These are phyloP conservation scores for Yamagishiella unicocca DNA, from an alignment of 139 green algal genomes.

Conservation along the genomic window DNA sequence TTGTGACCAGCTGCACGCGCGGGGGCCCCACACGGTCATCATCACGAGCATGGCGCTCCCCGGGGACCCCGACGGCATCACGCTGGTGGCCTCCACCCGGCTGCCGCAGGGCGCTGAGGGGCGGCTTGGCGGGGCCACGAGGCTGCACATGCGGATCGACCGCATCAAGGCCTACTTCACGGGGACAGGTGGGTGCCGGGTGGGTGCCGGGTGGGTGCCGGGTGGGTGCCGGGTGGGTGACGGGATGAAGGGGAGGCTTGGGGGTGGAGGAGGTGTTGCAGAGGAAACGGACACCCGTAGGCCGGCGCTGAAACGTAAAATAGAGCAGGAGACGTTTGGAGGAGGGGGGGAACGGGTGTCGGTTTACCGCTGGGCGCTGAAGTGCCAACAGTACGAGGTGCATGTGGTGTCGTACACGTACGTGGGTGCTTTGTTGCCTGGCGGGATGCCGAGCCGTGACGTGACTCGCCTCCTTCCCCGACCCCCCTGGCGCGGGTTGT, in stretches of 20 bases:
- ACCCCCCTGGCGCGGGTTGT: too few species aligned
- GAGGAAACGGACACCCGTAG: too few species aligned
- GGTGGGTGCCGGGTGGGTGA: neutral
- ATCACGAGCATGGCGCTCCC: slow-evolving; percentile 54
- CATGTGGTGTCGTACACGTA: too few species aligned
- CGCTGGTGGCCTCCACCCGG: slow-evolving; percentile 77
- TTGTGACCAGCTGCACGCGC: slow-evolving; percentile 72
- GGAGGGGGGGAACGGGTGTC: too few species aligned
- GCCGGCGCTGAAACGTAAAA: too few species aligned
- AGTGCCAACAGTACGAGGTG: too few species aligned
- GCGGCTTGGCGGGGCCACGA: slow-evolving; percentile 74
- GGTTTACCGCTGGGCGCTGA: too few species aligned
- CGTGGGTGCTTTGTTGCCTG: too few species aligned
- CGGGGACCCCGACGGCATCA: slow-evolving; percentile 58
- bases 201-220: neutral
- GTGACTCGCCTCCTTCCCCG: too few species aligned
- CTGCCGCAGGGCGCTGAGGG: slow-evolving; percentile 58
- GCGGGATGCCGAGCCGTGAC: too few species aligned
- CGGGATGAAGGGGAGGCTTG: neutral
- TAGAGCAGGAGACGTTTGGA: too few species aligned
- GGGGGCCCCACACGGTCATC: slow-evolving; percentile 84
- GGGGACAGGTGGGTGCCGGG: slow-evolving; percentile 73
- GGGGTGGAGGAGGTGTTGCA: too few species aligned
- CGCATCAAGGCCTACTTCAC: slow-evolving; percentile 85
- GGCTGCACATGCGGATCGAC: slow-evolving; percentile 68